Evolutionary conservation across 2,329 filamentous ascomycete genomes (phyloP).

Genomic region (Zopfia rhizophila): DNA sequence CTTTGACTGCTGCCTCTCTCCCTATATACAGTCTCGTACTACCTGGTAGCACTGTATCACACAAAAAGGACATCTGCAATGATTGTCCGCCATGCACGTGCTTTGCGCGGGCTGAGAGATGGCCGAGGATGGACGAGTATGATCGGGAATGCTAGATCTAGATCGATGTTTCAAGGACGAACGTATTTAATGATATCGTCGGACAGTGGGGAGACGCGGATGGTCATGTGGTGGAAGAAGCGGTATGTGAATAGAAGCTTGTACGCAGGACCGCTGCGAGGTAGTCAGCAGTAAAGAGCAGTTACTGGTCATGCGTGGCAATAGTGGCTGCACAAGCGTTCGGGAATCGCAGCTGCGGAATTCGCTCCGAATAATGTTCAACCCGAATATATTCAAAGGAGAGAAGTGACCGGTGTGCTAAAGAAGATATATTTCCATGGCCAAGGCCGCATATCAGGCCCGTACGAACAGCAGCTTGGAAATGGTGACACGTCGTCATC

Average conservation of each 20-base stretch:
- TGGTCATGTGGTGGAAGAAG: constrained; percentile 11
- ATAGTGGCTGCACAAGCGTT: constrained; percentile 10
- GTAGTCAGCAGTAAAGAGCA: too few relatives aligned
- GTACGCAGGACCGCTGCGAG: too few relatives aligned
- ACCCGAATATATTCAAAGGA: too few relatives aligned
- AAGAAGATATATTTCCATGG: too few relatives aligned
- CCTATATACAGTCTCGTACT: constrained; percentile 41
- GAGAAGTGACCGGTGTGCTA: too few relatives aligned
- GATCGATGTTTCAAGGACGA: too few relatives aligned
- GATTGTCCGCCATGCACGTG: constrained; percentile 45
- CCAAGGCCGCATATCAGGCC: too few relatives aligned
- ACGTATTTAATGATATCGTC: constrained; percentile 2
- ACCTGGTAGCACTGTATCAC: constrained; percentile 46
- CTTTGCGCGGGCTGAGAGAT: constrained; percentile 19
- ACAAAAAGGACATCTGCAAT: constrained; percentile 49
- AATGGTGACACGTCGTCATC: too few relatives aligned
- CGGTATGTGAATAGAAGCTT: too few relatives aligned
- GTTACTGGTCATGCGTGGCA: constrained; percentile 11
- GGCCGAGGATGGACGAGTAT: constrained; percentile 26
- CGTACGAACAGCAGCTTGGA: too few relatives aligned
- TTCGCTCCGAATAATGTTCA: too few relatives aligned
- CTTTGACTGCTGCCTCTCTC: constrained; percentile 12
- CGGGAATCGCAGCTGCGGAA: background rate
- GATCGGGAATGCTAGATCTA: constrained; percentile 4
- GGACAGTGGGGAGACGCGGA: background rate